A percentile compares a stretch with the other conserved stretches of the same genome.
These are phyloP conservation scores for Fomes fomentarius DNA, from an alignment of 1,284 basidiomycete genomes.

Conservation along the genomic window DNA sequence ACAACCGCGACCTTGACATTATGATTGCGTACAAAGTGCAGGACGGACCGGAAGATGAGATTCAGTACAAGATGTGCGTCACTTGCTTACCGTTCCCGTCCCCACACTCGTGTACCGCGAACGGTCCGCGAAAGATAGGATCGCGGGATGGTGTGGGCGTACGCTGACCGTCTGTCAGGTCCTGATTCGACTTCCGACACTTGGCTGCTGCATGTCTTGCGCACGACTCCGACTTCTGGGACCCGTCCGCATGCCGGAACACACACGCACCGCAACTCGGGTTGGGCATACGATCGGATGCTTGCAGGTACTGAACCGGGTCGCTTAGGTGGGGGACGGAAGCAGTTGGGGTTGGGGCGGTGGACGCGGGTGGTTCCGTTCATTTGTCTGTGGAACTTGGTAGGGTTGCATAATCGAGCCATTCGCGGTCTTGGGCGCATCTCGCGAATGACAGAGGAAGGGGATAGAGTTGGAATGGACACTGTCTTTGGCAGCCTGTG, in stretches of 20 bases:
- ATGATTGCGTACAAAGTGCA: conserved; percentile 68
- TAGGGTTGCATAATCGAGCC: not conserved
- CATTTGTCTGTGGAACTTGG: not conserved
- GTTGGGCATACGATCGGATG: not conserved
- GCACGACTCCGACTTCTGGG: too few species aligned
- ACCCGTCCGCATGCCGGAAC: too few species aligned
- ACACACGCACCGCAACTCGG: conserved; percentile 4
- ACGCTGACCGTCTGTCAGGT: conserved; percentile 77
- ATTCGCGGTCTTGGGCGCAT: too few species aligned
- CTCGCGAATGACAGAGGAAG: too few species aligned
- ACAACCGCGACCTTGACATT: conserved; percentile 95
- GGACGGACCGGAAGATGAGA: conserved; percentile 39
- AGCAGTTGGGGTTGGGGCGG: not conserved
- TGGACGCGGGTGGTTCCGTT: not conserved
- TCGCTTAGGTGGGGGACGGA: not conserved
- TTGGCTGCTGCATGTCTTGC: conserved; percentile 3
- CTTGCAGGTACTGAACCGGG: conserved; percentile 12
- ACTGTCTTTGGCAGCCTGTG: not conserved
- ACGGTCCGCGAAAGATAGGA: not conserved
- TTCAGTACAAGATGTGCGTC: conserved; percentile 84
- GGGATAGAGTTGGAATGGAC: not conserved
- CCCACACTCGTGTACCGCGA: conserved; percentile 13
- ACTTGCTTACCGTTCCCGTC: too few species aligned
- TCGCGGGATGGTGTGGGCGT: conserved; percentile 35
- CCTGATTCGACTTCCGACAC: conserved; percentile 42